Evolutionary conservation across 2,329 filamentous ascomycete species (phyloP).

Genomic region (Exophiala lecanii-corni): DNA sequence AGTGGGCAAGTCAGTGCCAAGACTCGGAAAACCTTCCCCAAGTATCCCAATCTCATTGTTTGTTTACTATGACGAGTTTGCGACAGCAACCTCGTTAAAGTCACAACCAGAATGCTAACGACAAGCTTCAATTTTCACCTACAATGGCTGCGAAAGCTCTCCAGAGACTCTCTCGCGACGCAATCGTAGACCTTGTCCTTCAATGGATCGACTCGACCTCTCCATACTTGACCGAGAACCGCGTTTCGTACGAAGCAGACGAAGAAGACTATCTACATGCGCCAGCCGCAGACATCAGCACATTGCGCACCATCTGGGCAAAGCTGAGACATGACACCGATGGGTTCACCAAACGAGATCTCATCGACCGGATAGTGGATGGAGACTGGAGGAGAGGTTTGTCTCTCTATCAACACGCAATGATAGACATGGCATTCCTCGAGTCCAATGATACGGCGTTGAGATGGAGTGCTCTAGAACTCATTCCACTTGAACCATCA

Average conservation of each 20-base stretch:
- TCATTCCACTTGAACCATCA: constrained; percentile 29
- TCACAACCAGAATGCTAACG: too few relatives aligned
- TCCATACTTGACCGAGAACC: constrained; percentile 54
- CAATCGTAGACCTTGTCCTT: constrained; percentile 66
- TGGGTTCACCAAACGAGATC: constrained; percentile 41
- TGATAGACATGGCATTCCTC: constrained; percentile 50
- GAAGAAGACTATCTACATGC: constrained; percentile 65
- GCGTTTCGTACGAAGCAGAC: constrained; percentile 49
- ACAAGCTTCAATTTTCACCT: too few relatives aligned
- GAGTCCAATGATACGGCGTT: constrained; percentile 49
- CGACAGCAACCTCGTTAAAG: too few relatives aligned
- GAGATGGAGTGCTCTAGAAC: constrained; percentile 51
- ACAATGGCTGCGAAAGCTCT: constrained; percentile 60
- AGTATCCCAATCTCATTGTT: constrained; percentile 1
- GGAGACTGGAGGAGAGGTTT: constrained; percentile 55
- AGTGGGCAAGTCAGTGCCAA: background rate
- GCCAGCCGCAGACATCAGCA: constrained; percentile 59
- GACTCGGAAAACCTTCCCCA: background rate
- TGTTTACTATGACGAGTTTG: constrained; percentile 12
- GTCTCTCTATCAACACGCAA: constrained; percentile 52
- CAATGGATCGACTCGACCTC: constrained; percentile 68
- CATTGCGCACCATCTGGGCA: constrained; percentile 62
- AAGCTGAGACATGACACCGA: constrained; percentile 53
- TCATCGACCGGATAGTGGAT: constrained; percentile 53
- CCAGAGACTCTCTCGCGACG: constrained; percentile 64